phyloP scores from a whole-genome alignment of 306 rosid species.

The Fragaria nilgerrensis region DNA sequence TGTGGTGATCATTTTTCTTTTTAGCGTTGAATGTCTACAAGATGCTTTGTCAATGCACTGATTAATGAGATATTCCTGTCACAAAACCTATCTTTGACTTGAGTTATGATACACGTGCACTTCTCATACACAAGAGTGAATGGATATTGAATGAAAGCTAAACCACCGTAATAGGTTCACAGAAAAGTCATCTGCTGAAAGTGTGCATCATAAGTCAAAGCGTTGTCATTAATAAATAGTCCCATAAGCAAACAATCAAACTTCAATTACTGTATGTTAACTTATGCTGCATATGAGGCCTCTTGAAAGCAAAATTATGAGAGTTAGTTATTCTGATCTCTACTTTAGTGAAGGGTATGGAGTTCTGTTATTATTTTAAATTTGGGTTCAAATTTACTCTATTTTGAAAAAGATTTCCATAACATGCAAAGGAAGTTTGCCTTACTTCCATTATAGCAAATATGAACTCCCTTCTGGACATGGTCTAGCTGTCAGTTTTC shows the following conservation, averaged over 20 bases:
- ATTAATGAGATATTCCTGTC: background rate
- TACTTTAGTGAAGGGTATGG: background rate
- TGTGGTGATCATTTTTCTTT: conserved; percentile 15
- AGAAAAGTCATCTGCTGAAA: background rate
- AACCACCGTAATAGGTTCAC: background rate
- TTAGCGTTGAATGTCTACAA: background rate
- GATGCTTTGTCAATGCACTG: background rate
- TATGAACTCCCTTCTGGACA: background rate
- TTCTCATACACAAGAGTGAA: background rate
- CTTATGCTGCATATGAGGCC: background rate
- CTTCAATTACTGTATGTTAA: background rate
- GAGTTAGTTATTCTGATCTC: background rate
- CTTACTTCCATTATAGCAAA: background rate
- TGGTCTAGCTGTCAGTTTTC: background rate
- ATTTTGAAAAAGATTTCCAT: background rate
- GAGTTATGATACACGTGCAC: background rate
- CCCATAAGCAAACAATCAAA: background rate
- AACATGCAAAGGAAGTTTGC: background rate
- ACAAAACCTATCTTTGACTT: background rate
- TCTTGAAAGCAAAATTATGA: background rate
- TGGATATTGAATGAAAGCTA: background rate
- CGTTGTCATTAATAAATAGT: background rate
- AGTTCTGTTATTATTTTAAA: background rate
- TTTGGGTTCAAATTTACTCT: background rate
- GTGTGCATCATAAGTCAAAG: background rate